Conservation (phyloP, 2,329 filamentous ascomycete genomes). For the Aspergillus floridensis region DNA sequence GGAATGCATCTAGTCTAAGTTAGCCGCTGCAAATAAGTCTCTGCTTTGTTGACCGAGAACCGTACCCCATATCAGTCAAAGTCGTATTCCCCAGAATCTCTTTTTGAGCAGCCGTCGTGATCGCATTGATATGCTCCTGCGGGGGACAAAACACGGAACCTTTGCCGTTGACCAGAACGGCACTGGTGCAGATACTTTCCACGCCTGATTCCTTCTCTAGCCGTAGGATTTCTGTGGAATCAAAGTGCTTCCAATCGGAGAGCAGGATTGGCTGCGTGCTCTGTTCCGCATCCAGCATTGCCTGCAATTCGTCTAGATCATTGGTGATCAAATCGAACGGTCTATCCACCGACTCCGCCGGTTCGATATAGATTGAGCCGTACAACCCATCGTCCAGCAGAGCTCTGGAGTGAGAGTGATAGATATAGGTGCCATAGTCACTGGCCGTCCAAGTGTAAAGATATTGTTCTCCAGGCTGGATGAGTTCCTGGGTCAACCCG, state of each 20-base stretch:
- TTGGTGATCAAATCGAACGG: conserved; percentile 30
- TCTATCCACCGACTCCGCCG: conserved; percentile 21
- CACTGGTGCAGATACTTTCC: conserved; percentile 57
- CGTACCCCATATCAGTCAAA: conserved; percentile 31
- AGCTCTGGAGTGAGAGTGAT: conserved; percentile 56
- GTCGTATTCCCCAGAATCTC: conserved; percentile 18
- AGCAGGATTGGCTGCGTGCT: conserved; percentile 51
- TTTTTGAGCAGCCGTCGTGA: conserved; percentile 26
- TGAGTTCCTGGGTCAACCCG: conserved; percentile 55
- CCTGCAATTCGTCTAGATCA: conserved; percentile 33
- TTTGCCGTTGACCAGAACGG: conserved; percentile 62
- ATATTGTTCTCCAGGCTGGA: conserved; percentile 50
- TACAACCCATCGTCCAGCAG: conserved; percentile 62
- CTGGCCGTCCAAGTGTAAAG: conserved; percentile 56
- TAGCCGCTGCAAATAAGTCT: not conserved
- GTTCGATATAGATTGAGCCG: conserved; percentile 53
- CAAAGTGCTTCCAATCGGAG: conserved; percentile 57
- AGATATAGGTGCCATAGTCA: conserved; percentile 60
- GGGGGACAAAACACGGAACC: conserved; percentile 29
- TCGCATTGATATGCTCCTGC: conserved; percentile 29
- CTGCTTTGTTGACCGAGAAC: not conserved
- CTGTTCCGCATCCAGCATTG: conserved; percentile 52
- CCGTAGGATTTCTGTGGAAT: conserved; percentile 46
- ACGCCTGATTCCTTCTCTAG: conserved; percentile 30
- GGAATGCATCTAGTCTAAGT: conserved; percentile 24